Conservation (phyloP, 352 stramenopile species). For the Phytophthora citricola region DNA sequence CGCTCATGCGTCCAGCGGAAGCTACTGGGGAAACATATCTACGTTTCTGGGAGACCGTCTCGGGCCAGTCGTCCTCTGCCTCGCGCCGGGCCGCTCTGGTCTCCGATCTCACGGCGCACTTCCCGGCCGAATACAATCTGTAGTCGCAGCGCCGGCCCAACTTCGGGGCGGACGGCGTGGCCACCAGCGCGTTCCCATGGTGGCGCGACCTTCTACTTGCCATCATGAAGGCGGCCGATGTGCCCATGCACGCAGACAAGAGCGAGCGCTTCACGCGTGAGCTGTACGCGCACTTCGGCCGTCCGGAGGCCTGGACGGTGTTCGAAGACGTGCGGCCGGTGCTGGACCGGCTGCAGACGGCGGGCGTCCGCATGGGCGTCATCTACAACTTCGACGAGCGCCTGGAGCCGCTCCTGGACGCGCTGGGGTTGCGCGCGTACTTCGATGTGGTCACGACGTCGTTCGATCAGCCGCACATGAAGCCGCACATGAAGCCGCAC, state of each 20-base stretch:
- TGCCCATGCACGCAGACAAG: conserved; percentile 25
- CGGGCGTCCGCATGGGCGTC: conserved; percentile 53
- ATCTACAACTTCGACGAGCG: conserved; percentile 88
- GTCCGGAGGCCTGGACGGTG: conserved; percentile 60
- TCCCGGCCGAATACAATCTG: conserved; percentile 48
- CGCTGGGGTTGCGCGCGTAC: conserved; percentile 47
- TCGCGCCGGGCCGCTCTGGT: conserved; percentile 18
- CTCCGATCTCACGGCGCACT: conserved; percentile 41
- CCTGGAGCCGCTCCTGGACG: conserved; percentile 50
- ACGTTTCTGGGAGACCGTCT: conserved; percentile 43
- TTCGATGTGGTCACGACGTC: conserved; percentile 72
- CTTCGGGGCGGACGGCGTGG: conserved; percentile 43
- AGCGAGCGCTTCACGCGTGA: conserved; percentile 47
- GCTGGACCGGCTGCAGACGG: conserved; percentile 42
- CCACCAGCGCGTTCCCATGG: conserved; percentile 52
- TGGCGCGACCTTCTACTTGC: conserved; percentile 64
- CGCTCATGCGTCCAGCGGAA: conserved; percentile 61
- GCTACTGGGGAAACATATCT: conserved; percentile 59
- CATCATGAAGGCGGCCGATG: conserved; percentile 35
- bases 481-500: conserved; percentile 59
- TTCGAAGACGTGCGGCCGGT: conserved; percentile 56
- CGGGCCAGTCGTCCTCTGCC: conserved; percentile 38
- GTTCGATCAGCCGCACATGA: conserved; percentile 53
- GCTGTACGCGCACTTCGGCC: conserved; percentile 65
- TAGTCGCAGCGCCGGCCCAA: conserved; percentile 45